Conservation (phyloP, 2,329 filamentous ascomycete species). For the Curvularia spicifera region DNA sequence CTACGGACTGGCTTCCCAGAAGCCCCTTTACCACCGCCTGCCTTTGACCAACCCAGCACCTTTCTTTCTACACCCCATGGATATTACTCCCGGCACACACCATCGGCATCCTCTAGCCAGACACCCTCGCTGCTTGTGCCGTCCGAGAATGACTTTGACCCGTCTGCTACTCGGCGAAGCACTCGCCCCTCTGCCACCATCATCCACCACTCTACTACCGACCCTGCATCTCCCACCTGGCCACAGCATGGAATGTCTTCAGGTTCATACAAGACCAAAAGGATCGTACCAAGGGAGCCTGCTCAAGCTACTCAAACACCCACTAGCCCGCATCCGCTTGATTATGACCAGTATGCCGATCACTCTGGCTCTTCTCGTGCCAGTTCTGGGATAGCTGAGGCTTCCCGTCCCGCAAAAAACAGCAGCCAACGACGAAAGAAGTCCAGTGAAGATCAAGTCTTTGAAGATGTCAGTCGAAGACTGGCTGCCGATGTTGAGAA, state of each 20-base stretch:
- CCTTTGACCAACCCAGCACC: slow-evolving; percentile 23
- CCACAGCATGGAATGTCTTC: slow-evolving; percentile 20
- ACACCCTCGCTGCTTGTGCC: slow-evolving; percentile 39
- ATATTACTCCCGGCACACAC: slow-evolving; percentile 35
- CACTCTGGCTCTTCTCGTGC: slow-evolving; percentile 29
- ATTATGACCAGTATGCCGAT: slow-evolving; percentile 32
- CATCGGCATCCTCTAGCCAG: slow-evolving; percentile 40
- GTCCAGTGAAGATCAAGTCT: slow-evolving; percentile 28
- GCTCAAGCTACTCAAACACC: slow-evolving; percentile 18
- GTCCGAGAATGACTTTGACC: slow-evolving; percentile 42
- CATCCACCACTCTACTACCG: slow-evolving; percentile 35
- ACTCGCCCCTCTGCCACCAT: slow-evolving; percentile 34
- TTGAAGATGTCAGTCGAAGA: slow-evolving; percentile 32
- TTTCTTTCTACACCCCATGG: slow-evolving; percentile 31
- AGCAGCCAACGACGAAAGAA: slow-evolving; percentile 29
- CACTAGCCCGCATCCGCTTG: slow-evolving; percentile 24
- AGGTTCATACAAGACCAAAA: slow-evolving; percentile 29
- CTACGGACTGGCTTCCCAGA: slow-evolving; percentile 45
- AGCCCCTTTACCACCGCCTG: slow-evolving; percentile 27
- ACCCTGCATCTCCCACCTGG: slow-evolving; percentile 29
- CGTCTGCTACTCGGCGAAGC: slow-evolving; percentile 28
- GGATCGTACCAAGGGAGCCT: slow-evolving; percentile 25
- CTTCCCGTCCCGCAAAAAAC: slow-evolving; percentile 29
- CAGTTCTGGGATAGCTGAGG: slow-evolving; percentile 31
- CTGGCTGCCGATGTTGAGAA: slow-evolving; percentile 20